A percentile compares a stretch with the other conserved stretches of the same genome.
These are phyloP conservation scores for Calamus simplicifolius DNA, from an alignment of 176 grass and related monocot genomes.

Conservation along the genomic window DNA sequence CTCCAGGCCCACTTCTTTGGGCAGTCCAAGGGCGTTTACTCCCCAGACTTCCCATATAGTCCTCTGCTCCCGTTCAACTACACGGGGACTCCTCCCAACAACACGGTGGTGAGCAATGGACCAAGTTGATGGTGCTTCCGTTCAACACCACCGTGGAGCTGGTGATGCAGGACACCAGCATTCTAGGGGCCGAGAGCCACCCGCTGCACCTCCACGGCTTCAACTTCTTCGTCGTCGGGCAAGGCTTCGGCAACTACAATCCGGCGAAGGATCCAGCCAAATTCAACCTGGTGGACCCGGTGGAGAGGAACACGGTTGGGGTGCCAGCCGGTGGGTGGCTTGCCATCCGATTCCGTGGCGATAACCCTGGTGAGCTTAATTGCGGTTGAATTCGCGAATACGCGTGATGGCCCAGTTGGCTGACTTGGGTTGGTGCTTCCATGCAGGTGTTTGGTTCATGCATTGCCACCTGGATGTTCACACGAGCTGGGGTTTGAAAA, in stretches of 20 bases:
- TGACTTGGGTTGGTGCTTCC: no score
- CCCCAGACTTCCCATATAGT: constrained; percentile 40
- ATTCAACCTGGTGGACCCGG: constrained; percentile 8
- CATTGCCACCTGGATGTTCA: constrained; percentile 87
- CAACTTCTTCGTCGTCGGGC: constrained; percentile 9
- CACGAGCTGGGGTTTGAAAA: constrained; percentile 66
- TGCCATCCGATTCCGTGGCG: background rate
- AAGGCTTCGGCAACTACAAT: constrained; percentile 1
- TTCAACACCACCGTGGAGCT: constrained; percentile 65
- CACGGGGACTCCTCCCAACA: constrained; percentile 56
- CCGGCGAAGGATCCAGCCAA: background rate
- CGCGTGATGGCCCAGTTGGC: no score
- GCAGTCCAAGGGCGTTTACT: constrained; percentile 39
- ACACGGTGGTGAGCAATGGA: constrained; percentile 47
- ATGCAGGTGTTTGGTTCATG: constrained; percentile 75
- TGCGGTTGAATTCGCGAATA: no score
- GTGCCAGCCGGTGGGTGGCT: constrained; percentile 2
- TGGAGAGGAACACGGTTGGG: constrained; percentile 5
- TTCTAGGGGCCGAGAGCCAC: constrained; percentile 7
- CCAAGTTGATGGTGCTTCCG: constrained; percentile 37
- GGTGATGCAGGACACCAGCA: constrained; percentile 13
- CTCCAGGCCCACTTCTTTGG: constrained; percentile 73
- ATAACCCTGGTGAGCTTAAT: constrained; percentile 2
- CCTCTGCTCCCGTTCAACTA: constrained; percentile 56
- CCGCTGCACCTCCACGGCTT: constrained; percentile 11